phyloP scores from a whole-genome alignment of 805 yeast genomes.

The Metschnikowia matae region DNA sequence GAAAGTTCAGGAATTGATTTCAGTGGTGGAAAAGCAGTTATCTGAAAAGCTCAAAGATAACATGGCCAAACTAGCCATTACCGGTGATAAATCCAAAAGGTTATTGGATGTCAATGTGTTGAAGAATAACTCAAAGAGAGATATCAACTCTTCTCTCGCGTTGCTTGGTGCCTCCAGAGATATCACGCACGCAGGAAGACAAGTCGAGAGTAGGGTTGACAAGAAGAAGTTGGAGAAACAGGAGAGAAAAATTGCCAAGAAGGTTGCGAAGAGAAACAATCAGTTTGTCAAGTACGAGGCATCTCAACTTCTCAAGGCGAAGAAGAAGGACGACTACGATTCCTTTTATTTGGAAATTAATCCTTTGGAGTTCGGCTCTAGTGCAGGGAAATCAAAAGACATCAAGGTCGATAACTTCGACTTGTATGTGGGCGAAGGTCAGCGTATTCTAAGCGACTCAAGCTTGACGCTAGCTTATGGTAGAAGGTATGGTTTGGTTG shows the following conservation, averaged over 20 bases:
- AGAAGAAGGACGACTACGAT: slow-evolving; percentile 75
- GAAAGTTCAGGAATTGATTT: slow-evolving; percentile 49
- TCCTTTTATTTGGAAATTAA: slow-evolving; percentile 92
- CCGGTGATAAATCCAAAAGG: slow-evolving; percentile 87
- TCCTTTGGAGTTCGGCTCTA: slow-evolving; percentile 79
- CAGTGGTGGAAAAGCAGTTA: slow-evolving; percentile 45
- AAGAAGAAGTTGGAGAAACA: slow-evolving; percentile 96
- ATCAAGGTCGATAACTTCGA: slow-evolving; percentile 91
- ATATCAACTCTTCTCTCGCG: slow-evolving; percentile 70
- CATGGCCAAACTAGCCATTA: slow-evolving; percentile 67
- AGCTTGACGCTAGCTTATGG: slow-evolving; percentile 85
- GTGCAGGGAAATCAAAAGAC: slow-evolving; percentile 96
- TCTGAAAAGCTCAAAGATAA: slow-evolving; percentile 56
- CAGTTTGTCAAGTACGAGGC: slow-evolving; percentile 88
- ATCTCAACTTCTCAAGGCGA: slow-evolving; percentile 74
- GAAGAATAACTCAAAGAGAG: slow-evolving; percentile 58
- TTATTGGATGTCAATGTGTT: slow-evolving; percentile 74
- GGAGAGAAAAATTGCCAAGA: slow-evolving; percentile 94
- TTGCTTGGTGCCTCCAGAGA: slow-evolving; percentile 75
- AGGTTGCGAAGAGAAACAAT: slow-evolving; percentile 86
- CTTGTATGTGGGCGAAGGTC: slow-evolving; percentile 92
- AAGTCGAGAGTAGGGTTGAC: slow-evolving; percentile 91
- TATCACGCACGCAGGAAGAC: slow-evolving; percentile 87
- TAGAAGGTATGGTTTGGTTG: slow-evolving; percentile 94
- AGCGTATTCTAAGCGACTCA: slow-evolving; percentile 86